Conservation (phyloP, 345 rosid genomes). For the Eucalyptus virginea region DNA sequence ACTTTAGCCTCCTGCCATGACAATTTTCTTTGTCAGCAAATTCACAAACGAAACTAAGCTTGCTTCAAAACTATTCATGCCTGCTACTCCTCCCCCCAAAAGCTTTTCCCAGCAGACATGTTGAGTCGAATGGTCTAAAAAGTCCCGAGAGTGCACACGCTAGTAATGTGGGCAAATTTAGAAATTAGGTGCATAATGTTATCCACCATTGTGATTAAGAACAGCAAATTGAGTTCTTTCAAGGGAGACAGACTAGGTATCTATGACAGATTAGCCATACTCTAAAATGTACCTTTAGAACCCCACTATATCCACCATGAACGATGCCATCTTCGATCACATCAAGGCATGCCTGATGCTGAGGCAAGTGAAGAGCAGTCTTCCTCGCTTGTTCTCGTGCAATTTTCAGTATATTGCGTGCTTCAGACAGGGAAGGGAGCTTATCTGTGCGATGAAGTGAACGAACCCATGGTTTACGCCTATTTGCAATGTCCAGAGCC, state of each 20-base stretch:
- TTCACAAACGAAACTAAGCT: background rate
- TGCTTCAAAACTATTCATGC: background rate
- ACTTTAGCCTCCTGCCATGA: conserved; percentile 73
- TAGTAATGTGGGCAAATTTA: background rate
- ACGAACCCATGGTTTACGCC: conserved; percentile 72
- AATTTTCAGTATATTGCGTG: conserved; percentile 40
- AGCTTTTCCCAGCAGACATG: background rate
- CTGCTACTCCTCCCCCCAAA: background rate
- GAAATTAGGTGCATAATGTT: background rate
- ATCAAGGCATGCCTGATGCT: conserved; percentile 79
- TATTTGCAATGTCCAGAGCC: conserved; percentile 71
- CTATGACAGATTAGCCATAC: background rate
- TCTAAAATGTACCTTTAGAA: conserved; percentile 48
- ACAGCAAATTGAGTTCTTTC: background rate
- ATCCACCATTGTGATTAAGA: background rate
- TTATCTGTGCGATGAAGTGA: conserved; percentile 83
- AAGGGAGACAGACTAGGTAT: background rate
- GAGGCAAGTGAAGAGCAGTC: conserved; percentile 83
- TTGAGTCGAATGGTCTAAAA: background rate
- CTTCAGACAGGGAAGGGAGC: conserved; percentile 82
- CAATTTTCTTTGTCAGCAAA: background rate
- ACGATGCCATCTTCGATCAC: conserved; percentile 85
- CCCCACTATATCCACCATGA: conserved; percentile 91
- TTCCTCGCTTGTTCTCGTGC: conserved; percentile 66
- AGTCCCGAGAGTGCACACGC: background rate